phyloP scores from a whole-genome alignment of 176 grass and related monocot genomes.

The Phyllostachys edulis region DNA sequence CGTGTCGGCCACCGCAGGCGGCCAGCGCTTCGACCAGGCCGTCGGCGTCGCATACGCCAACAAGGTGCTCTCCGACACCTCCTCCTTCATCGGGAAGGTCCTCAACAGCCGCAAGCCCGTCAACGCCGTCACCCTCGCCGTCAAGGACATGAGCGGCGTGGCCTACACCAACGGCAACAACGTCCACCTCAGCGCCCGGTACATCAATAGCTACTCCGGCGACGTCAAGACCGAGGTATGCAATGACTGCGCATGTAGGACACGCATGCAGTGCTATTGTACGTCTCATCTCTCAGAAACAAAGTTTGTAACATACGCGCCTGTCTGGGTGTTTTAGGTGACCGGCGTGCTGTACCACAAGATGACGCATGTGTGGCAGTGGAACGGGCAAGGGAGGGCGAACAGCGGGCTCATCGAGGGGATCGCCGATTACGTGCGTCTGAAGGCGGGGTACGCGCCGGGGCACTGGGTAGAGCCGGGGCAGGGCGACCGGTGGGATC shows the following conservation, averaged over 20 bases:
- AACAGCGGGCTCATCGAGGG: slow-evolving; percentile 55
- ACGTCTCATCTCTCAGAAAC: not conserved
- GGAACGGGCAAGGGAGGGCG: slow-evolving; percentile 36
- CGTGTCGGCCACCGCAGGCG: slow-evolving; percentile 46
- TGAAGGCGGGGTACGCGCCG: slow-evolving; percentile 53
- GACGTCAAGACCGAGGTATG: slow-evolving; percentile 48
- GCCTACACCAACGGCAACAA: slow-evolving; percentile 49
- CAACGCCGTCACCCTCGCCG: slow-evolving; percentile 38
- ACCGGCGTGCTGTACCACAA: slow-evolving; percentile 78
- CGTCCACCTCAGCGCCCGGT: slow-evolving; percentile 71
- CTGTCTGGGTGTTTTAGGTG: not conserved
- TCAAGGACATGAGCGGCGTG: slow-evolving; percentile 44
- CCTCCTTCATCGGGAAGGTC: slow-evolving; percentile 63
- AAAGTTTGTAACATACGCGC: too few relatives aligned
- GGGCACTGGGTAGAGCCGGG: slow-evolving; percentile 53
- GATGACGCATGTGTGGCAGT: slow-evolving; percentile 76
- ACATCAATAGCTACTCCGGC: slow-evolving; percentile 53
- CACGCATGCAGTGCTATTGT: not conserved
- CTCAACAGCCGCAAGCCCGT: slow-evolving; percentile 52
- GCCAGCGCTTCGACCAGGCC: slow-evolving; percentile 52
- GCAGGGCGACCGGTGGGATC: slow-evolving; percentile 51
- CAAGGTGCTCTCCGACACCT: slow-evolving; percentile 58
- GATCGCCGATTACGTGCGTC: slow-evolving; percentile 70
- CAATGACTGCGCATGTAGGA: too few relatives aligned
- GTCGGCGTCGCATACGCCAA: slow-evolving; percentile 58